Evolutionary conservation across 2,329 filamentous ascomycete genomes (phyloP), one percentile per base, ranked within the genome.

Genomic region (Penicillium sclerotigenum): DNA sequence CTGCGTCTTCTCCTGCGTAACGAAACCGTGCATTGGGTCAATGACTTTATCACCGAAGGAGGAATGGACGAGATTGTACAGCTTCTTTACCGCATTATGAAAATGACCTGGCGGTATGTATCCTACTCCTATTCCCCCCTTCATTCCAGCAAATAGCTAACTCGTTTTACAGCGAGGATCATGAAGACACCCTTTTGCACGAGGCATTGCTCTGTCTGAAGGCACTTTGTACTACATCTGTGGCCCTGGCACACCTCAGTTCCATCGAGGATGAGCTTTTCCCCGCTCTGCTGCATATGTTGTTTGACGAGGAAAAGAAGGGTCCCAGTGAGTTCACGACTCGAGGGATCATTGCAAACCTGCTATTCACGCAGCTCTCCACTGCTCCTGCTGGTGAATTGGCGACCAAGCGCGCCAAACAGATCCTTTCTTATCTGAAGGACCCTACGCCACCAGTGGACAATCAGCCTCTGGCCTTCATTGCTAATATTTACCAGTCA

Each of bases 271-370:
- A 81, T 6, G 87, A 87, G 0, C 81, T 99, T 9, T 97, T 97
- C 68, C 91, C 93, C 2, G 89, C 90, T 26, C 79, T 99, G 45
- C 77, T 97, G 45, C 84, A 84, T 56, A 91, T 97, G 87, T 81
- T 97, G 38, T 97, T 97, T 67, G 92, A 97, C 67, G 90, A 95
- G n/a, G 93, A 97, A 71, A 95, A 92, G 79, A 97, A 97, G 73
- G 94, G 94, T 0, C 94, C 94, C 0, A 95, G 90, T 77, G 94
- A 99, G 73, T 99, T 96, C 72, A 94, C 89, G 5, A 97, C 94
- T 13, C 87, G 94, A 53, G 88, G 88, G 65, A 90, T 97, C 65
- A 88, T 97, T 69, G 90, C 92, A 36, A 94, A 89, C 47, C 82
- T 97, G 7, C 79, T 99, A 24, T 93, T 96, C 68, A 92, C 89